Conservation (phyloP, 169 alveolate genomes). For the Cryptosporidium baileyi region DNA sequence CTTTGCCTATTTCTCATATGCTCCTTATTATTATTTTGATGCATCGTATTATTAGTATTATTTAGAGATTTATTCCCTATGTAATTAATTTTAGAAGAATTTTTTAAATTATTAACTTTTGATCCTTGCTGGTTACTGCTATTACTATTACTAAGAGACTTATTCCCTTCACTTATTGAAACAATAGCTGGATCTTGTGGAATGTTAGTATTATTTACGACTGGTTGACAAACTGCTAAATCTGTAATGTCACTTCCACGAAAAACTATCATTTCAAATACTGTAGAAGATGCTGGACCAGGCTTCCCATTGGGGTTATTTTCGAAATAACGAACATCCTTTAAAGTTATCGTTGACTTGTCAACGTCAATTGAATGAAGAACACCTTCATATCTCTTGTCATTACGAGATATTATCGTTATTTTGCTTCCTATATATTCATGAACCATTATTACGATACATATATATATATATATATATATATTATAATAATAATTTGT, state of each 20-base stretch:
- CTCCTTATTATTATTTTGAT: background rate
- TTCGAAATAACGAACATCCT: slow-evolving; percentile 63
- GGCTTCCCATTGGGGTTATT: slow-evolving; percentile 6
- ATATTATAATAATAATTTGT: background rate
- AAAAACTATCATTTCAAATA: slow-evolving; percentile 63
- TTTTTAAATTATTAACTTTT: background rate
- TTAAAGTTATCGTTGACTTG: slow-evolving; percentile 49
- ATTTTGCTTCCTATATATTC: slow-evolving; percentile 66
- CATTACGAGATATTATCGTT: slow-evolving; percentile 60
- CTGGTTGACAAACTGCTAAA: slow-evolving; percentile 63
- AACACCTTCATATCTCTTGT: slow-evolving; percentile 60
- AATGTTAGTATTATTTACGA: background rate
- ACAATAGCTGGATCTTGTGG: slow-evolving; percentile 58
- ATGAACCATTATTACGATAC: slow-evolving; percentile 29
- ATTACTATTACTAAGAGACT: background rate
- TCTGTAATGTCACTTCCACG: slow-evolving; percentile 69
- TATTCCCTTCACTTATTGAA: background rate
- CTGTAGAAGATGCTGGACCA: slow-evolving; percentile 51
- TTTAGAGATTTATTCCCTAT: background rate
- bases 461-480: background rate
- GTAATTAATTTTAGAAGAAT: slow-evolving; percentile 4
- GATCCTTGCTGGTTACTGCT: background rate
- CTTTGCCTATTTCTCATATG: slow-evolving; percentile 33
- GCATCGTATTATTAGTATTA: background rate
- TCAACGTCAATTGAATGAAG: slow-evolving; percentile 68